phyloP scores from a whole-genome alignment of 371 early-diverging fungal species.

The Actinomortierella ambigua region DNA sequence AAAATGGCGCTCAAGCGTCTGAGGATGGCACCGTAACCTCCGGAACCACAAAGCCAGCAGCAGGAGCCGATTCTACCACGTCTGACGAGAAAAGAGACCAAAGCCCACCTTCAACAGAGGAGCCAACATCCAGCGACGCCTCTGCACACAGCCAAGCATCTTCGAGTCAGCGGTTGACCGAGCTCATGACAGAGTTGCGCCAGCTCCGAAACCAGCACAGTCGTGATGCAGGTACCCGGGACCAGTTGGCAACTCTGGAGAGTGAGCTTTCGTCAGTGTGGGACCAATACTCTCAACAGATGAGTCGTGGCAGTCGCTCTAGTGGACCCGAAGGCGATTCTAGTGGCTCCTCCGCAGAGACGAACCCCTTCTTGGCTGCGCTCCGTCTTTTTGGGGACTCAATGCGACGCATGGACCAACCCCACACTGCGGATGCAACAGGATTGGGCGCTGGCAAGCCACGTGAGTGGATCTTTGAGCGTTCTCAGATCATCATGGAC shows the following conservation, averaged over 20 bases:
- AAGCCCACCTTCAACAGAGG: not conserved
- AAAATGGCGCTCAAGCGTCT: not conserved
- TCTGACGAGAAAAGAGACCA: not conserved
- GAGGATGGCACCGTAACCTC: not conserved
- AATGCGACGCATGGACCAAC: too few relatives aligned
- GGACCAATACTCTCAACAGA: not conserved
- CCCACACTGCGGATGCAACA: constrained; percentile 6
- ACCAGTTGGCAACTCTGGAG: constrained; percentile 29
- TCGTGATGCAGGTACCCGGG: constrained; percentile 8
- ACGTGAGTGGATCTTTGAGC: constrained; percentile 38
- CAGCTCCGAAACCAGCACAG: constrained; percentile 12
- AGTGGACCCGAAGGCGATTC: too few relatives aligned
- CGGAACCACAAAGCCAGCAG: too few relatives aligned
- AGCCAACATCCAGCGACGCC: not conserved
- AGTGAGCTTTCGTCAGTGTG: constrained; percentile 19
- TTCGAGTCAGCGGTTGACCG: constrained; percentile 10
- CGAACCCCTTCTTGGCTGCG: too few relatives aligned
- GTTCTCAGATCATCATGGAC: constrained; percentile 21
- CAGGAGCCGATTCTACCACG: too few relatives aligned
- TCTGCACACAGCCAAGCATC: not conserved
- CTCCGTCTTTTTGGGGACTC: too few relatives aligned
- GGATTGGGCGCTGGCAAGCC: constrained; percentile 34
- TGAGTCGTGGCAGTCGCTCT: too few relatives aligned
- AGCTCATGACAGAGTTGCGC: constrained; percentile 21
- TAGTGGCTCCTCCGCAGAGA: too few relatives aligned